These are phyloP conservation scores for Halenospora varia DNA, from an alignment of 495 filamentous ascomycete genomes.

Conservation along the genomic window DNA sequence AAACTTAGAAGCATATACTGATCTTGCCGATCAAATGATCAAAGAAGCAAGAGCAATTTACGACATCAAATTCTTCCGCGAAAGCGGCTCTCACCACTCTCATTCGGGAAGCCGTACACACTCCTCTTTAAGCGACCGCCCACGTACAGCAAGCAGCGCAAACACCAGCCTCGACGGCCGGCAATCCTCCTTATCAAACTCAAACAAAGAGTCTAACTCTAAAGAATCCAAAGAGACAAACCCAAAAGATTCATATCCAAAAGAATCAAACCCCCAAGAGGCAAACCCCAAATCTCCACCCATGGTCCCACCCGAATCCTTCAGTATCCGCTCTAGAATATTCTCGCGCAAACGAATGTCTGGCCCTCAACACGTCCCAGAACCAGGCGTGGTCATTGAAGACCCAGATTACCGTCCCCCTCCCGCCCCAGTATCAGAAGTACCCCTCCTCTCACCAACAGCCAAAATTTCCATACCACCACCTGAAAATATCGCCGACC, in stretches of 20 bases:
- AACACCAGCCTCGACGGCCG: background rate
- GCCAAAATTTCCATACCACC: background rate
- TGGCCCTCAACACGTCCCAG: background rate
- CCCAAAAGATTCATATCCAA: too few species aligned
- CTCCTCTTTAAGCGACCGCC: conserved; percentile 1
- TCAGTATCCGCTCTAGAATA: background rate
- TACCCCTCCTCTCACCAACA: background rate
- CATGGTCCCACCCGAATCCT: background rate
- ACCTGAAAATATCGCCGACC: background rate
- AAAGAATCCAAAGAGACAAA: too few species aligned
- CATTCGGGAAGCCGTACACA: background rate
- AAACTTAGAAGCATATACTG: conserved; percentile 9
- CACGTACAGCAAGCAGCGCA: conserved; percentile 1
- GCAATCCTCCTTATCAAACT: too few species aligned
- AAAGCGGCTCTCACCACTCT: background rate
- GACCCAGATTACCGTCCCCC: too few species aligned
- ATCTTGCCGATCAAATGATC: conserved; percentile 18
- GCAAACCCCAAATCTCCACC: background rate
- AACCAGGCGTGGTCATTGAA: background rate
- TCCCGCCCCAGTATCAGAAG: too few species aligned
- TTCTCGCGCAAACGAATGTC: background rate
- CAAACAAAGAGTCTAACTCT: too few species aligned
- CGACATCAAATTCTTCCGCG: conserved; percentile 1
- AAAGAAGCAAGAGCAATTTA: conserved; percentile 5
- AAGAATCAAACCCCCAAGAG: too few species aligned